A percentile compares a stretch with the other conserved stretches of the same genome.
phyloP scores from a whole-genome alignment of 768 basidiomycete genomes.

The Trichaptum fuscoviolaceum region DNA sequence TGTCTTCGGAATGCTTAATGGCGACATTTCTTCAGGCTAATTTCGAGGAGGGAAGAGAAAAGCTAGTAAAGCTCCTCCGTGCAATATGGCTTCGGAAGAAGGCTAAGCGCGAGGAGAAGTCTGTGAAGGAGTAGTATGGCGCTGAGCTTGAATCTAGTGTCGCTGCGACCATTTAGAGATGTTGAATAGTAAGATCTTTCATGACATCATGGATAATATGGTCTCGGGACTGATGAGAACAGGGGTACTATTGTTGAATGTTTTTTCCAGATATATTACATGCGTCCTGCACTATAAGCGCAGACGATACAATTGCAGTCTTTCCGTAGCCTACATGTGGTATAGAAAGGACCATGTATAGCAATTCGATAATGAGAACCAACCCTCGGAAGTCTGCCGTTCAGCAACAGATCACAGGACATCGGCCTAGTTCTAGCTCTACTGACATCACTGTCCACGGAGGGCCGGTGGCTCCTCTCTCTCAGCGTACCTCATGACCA shows the following conservation, averaged over 20 bases:
- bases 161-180: not conserved
- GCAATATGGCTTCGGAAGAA: slow-evolving; percentile 22
- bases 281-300: not conserved
- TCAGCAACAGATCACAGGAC: not conserved
- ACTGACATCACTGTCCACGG: not conserved
- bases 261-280: not conserved
- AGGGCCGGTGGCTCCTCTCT: not conserved
- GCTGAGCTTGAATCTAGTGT: not conserved
- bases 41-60: slow-evolving; percentile 16
- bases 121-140: not conserved
- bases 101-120: slow-evolving; percentile 10
- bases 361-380: not conserved
- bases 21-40: slow-evolving; percentile 12
- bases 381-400: not conserved
- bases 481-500: not conserved
- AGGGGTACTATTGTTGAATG: not conserved
- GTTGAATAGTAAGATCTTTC: not conserved
- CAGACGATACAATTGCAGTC: not conserved
- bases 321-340: not conserved
- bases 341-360: not conserved
- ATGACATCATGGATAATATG: not conserved
- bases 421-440: not conserved
- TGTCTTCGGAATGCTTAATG: not conserved
- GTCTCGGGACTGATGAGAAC: not conserved
- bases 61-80: slow-evolving; percentile 15